phyloP scores from a whole-genome alignment of 1,139 yeast species.

The Komagataea norvegica region DNA sequence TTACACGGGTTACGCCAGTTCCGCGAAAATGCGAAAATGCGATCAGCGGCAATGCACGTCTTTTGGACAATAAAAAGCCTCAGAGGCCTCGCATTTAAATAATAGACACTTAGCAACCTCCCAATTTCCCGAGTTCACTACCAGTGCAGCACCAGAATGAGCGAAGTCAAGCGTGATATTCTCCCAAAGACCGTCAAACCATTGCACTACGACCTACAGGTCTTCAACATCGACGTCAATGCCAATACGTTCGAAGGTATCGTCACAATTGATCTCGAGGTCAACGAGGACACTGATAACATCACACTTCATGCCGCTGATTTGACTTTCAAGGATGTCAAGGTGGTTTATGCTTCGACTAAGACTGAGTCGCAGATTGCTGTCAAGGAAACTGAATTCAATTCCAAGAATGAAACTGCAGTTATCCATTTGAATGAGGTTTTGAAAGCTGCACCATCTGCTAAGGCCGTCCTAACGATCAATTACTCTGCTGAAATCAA shows the following conservation, averaged over 20 bases:
- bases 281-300: constrained; percentile 59
- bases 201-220: constrained; percentile 53
- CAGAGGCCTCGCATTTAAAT: too few relatives aligned
- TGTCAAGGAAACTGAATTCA: constrained; percentile 32
- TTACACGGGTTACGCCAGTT: too few relatives aligned
- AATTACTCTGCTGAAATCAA: constrained; percentile 64
- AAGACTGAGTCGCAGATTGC: constrained; percentile 28
- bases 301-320: constrained; percentile 51
- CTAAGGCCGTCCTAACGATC: constrained; percentile 43
- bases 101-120: too few relatives aligned
- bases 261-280: constrained; percentile 59
- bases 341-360: constrained; percentile 16
- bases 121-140: too few relatives aligned
- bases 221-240: constrained; percentile 22
- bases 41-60: too few relatives aligned
- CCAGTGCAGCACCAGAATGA: too few relatives aligned
- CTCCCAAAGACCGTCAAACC: constrained; percentile 71
- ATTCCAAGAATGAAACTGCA: constrained; percentile 58
- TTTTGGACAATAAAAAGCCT: too few relatives aligned
- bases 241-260: constrained; percentile 52
- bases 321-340: constrained; percentile 30
- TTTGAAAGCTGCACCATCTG: constrained; percentile 40
- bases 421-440: constrained; percentile 50
- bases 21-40: too few relatives aligned
- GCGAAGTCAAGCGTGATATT: constrained; percentile 43